A percentile compares a stretch with the other conserved stretches of the same genome.
Evolutionary conservation across 805 yeast genomes (phyloP).

Genomic region (Candida oleophila): DNA sequence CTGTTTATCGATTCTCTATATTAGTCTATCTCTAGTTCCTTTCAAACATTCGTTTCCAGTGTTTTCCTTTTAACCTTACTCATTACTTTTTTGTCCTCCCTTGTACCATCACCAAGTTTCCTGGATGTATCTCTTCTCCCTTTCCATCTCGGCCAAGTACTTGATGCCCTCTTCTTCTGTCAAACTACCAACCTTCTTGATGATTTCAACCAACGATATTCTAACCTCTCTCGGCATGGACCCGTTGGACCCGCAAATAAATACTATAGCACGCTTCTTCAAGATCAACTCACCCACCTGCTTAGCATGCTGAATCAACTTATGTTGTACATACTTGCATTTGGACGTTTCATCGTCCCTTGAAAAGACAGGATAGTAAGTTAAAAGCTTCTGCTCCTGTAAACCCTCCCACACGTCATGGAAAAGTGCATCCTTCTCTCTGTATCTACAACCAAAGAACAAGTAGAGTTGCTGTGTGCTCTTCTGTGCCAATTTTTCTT

Average conservation of each 20-base stretch:
- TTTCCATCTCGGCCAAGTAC: conserved; percentile 61
- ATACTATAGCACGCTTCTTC: conserved; percentile 58
- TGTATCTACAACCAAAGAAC: conserved; percentile 74
- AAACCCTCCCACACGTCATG: conserved; percentile 50
- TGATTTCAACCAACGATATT: conserved; percentile 67
- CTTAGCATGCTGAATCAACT: conserved; percentile 50
- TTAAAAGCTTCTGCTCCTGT: conserved; percentile 30
- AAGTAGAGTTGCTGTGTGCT: conserved; percentile 42
- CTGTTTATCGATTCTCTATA: too few species aligned
- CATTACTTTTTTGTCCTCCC: too few species aligned
- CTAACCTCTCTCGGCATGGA: conserved; percentile 90
- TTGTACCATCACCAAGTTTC: conserved; percentile 84
- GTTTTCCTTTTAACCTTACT: too few species aligned
- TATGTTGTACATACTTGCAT: conserved; percentile 72
- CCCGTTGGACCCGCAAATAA: conserved; percentile 92
- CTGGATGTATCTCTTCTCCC: conserved; percentile 66
- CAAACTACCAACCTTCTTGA: conserved; percentile 45
- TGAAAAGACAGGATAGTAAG: conserved; percentile 44
- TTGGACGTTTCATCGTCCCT: conserved; percentile 42
- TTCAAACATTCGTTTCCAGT: too few species aligned
- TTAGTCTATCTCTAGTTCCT: too few species aligned
- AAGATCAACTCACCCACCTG: conserved; percentile 53
- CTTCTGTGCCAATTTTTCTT: conserved; percentile 22
- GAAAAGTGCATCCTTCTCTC: conserved; percentile 68
- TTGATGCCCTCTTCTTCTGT: conserved; percentile 46